Evolutionary conservation across 148 eudicot genomes (phyloP), one percentile per base, ranked within the genome.

Genomic region (Rhododendron mucronatum): DNA sequence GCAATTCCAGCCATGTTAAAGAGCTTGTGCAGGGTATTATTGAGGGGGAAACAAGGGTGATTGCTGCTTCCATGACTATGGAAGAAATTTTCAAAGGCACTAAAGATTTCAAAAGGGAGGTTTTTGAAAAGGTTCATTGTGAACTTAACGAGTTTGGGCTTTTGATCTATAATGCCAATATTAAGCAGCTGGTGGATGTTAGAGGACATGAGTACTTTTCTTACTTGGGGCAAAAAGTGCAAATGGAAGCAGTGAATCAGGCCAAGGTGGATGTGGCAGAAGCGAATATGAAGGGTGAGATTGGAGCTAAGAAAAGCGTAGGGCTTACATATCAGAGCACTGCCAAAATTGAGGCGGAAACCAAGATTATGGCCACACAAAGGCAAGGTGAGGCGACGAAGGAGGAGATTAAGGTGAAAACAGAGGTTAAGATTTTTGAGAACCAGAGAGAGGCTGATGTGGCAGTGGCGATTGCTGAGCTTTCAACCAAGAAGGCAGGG

Each of bases 401-500:
- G 44, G 44, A 39, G 44, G 44, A 39, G 6, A 39, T 39, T 39
- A 39, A 39, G 44, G 44, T 39, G 44, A 5, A 5, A 5, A 39
- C 44, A 39, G 44, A 39, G 44, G 44, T 39, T 39, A 39, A 39
- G 44, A 39, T 39, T 39, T 39, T 39, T 39, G 44, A 39, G 44
- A 39, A 39, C 44, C 44, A 39, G 44, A 39, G 44, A 39, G 44
- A 39, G 44, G 44, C 44, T 39, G 44, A 39, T 39, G 44, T 39
- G 44, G 44, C 44, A 39, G 44, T 4, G 44, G 44, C 6, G 6
- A 39, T 5, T 39, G 44, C 44, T 39, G 44, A 39, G 74, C 33
- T 87, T 61, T 86, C 89, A 14, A 87, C 71, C 75, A 87, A 84
- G 87, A 87, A 84, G 76, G 89, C 89, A 0, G 89, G 89, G 45